Conservation (phyloP, 305 asterid species). For the Ajuga reptans region DNA sequence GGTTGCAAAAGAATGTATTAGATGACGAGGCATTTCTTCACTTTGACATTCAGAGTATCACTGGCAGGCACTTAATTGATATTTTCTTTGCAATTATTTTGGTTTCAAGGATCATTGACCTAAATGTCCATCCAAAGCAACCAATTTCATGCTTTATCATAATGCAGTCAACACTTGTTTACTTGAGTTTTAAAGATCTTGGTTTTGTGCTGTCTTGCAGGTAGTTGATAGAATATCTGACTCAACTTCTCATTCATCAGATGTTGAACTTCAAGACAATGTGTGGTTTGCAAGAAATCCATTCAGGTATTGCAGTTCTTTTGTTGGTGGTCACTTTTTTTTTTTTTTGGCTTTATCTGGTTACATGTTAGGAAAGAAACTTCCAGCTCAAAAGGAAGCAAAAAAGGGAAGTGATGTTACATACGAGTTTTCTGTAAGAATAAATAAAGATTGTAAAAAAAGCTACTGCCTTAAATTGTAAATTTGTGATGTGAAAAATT, state of each 20-base stretch:
- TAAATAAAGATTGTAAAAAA: background rate
- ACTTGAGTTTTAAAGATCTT: background rate
- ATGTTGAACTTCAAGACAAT: constrained; percentile 41
- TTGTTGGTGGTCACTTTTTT: constrained; percentile 14
- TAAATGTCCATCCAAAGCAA: background rate
- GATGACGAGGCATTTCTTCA: too few species aligned
- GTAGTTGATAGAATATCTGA: constrained; percentile 40
- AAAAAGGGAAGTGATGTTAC: background rate
- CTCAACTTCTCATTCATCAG: constrained; percentile 52
- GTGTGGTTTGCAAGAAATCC: constrained; percentile 41
- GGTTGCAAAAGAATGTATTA: background rate
- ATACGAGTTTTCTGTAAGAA: background rate
- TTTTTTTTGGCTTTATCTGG: background rate
- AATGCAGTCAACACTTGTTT: background rate
- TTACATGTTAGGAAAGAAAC: background rate
- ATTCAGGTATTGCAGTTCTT: constrained; percentile 44
- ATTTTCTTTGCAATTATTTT: constrained; percentile 2
- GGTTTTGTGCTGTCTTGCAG: constrained; percentile 35
- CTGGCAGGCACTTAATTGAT: background rate
- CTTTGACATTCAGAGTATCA: too few species aligned
- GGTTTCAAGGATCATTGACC: background rate
- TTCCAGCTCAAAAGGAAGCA: background rate
- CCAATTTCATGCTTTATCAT: background rate
- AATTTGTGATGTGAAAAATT: background rate
- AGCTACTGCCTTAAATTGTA: background rate